phyloP scores from a whole-genome alignment of 805 yeast species.

The Starmerella geochares region DNA sequence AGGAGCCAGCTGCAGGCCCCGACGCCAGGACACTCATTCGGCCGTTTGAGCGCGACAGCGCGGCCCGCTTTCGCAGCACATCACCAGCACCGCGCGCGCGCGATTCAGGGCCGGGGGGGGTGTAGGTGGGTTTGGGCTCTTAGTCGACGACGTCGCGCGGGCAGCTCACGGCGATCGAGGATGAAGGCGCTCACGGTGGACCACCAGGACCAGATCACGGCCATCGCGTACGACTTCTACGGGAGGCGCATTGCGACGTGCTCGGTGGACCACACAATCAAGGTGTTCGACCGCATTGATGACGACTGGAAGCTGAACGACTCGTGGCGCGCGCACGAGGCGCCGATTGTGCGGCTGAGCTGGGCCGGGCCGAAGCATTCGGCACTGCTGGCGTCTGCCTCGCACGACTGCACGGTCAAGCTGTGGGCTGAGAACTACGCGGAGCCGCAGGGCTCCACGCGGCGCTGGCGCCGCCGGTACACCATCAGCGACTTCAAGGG shows the following conservation, averaged over 20 bases:
- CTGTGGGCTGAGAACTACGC: slow-evolving; percentile 85
- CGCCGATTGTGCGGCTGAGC: slow-evolving; percentile 65
- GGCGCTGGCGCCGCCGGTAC: slow-evolving; percentile 68
- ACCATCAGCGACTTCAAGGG: slow-evolving; percentile 80
- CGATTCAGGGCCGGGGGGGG: not conserved
- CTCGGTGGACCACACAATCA: slow-evolving; percentile 86
- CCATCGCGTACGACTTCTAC: slow-evolving; percentile 78
- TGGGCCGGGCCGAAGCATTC: slow-evolving; percentile 97
- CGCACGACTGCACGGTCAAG: slow-evolving; percentile 80
- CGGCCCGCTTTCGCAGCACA: too few relatives aligned
- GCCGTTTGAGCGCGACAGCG: too few relatives aligned
- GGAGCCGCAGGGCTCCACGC: slow-evolving; percentile 65
- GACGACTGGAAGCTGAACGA: slow-evolving; percentile 78
- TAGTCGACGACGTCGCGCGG: slow-evolving; percentile 3
- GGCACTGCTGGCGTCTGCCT: slow-evolving; percentile 72
- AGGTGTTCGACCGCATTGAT: slow-evolving; percentile 61
- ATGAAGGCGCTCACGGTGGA: slow-evolving; percentile 70
- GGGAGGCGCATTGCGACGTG: slow-evolving; percentile 90
- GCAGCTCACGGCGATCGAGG: not conserved
- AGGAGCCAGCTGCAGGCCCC: too few relatives aligned
- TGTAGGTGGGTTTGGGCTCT: not conserved
- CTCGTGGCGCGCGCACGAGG: slow-evolving; percentile 92
- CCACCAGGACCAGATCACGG: slow-evolving; percentile 87
- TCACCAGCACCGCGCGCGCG: not conserved
- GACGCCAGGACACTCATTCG: too few relatives aligned